A percentile compares a stretch with the other conserved stretches of the same genome.
These are phyloP conservation scores for Turnera subulata DNA, from an alignment of 345 rosid species.

Conservation along the genomic window DNA sequence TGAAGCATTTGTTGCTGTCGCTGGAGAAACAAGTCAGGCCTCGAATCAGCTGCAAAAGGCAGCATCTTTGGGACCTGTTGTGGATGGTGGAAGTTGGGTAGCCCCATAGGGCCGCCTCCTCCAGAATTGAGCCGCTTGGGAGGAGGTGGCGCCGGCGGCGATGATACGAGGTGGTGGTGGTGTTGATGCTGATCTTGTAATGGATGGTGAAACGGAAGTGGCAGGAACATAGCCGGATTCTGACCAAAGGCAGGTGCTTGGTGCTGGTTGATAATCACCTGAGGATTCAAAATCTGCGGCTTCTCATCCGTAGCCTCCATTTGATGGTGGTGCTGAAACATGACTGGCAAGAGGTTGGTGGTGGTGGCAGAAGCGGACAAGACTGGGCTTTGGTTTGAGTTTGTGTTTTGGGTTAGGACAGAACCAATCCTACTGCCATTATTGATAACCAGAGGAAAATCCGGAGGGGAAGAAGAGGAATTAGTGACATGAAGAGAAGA, in stretches of 20 bases:
- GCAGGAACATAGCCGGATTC: slow-evolving; percentile 48
- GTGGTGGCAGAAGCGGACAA: slow-evolving; percentile 13
- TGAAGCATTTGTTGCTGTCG: slow-evolving; percentile 45
- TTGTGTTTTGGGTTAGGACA: slow-evolving; percentile 16
- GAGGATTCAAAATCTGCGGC: slow-evolving; percentile 46
- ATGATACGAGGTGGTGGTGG: slow-evolving; percentile 25
- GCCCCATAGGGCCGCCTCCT: no score
- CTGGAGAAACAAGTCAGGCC: slow-evolving; percentile 37
- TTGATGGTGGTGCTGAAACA: slow-evolving; percentile 22
- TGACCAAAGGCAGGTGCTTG: slow-evolving; percentile 41
- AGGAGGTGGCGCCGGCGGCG: slow-evolving; percentile 44
- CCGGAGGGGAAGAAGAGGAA: slow-evolving; percentile 20
- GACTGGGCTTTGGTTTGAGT: slow-evolving; percentile 13
- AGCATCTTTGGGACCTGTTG: slow-evolving; percentile 22
- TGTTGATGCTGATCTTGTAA: slow-evolving; percentile 49
- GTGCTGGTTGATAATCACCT: slow-evolving; percentile 41
- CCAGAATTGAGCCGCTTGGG: slow-evolving; percentile 31
- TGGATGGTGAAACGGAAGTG: slow-evolving; percentile 18
- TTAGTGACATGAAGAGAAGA: slow-evolving; percentile 24
- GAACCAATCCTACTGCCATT: slow-evolving; percentile 24
- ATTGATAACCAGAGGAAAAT: slow-evolving; percentile 27
- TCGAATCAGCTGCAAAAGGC: slow-evolving; percentile 37
- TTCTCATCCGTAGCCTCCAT: slow-evolving; percentile 40
- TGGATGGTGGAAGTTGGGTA: slow-evolving; percentile 12
- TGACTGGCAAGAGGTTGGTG: slow-evolving; percentile 14